Conservation (phyloP, 768 basidiomycete species). For the Leucosporidium creatinivorum region DNA sequence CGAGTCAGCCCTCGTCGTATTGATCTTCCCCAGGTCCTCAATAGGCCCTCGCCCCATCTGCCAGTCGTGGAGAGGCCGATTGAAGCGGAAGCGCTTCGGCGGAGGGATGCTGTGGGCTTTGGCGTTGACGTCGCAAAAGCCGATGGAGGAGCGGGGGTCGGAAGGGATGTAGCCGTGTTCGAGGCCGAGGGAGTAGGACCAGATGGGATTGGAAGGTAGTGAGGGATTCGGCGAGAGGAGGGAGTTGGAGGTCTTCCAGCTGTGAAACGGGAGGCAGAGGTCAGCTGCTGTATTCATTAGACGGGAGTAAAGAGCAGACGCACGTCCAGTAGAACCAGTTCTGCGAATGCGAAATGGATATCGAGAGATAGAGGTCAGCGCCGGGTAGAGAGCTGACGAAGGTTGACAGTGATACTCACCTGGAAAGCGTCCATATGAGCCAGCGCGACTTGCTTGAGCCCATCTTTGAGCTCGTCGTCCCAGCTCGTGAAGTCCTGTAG, state of each 20-base stretch:
- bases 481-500: constrained; percentile 60
- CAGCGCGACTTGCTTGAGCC: constrained; percentile 62
- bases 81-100: too few species aligned
- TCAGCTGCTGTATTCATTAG: neutral
- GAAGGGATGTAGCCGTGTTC: constrained; percentile 84
- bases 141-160: constrained; percentile 69
- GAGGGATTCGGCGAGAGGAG: constrained; percentile 1
- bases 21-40: too few species aligned
- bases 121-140: constrained; percentile 51
- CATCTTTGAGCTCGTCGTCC: constrained; percentile 54
- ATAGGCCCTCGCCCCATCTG: too few species aligned
- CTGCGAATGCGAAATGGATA: constrained; percentile 49
- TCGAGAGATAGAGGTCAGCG: neutral
- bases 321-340: constrained; percentile 99
- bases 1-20: too few species aligned
- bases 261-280: neutral
- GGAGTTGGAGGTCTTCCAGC: constrained; percentile 22
- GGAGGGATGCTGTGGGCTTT: neutral
- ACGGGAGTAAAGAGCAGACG: constrained; percentile 49
- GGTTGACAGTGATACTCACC: constrained; percentile 44
- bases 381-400: too few species aligned
- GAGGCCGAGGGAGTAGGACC: constrained; percentile 89
- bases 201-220: constrained; percentile 44
- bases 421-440: constrained; percentile 89
- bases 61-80: too few species aligned